Percentiles rank a stretch among this genome's conserved stretches.
Evolutionary conservation across 768 basidiomycete species (phyloP).

Genomic region (Lactifluus rugatus): DNA sequence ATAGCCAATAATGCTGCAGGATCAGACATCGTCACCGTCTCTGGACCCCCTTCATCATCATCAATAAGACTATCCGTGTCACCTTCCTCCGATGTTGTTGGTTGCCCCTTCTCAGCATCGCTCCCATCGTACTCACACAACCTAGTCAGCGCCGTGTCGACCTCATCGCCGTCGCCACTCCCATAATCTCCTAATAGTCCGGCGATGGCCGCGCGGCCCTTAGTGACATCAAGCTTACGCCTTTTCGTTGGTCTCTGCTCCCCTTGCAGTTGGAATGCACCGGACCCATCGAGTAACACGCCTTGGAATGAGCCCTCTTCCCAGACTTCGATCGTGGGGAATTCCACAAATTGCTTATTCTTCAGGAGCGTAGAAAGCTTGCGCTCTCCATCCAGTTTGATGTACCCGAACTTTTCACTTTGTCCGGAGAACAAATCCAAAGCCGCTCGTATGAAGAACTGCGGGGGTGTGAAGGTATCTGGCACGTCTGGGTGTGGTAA

Average conservation of each 20-base stretch:
- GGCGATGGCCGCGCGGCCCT: constrained; percentile 45
- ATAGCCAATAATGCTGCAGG: constrained; percentile 35
- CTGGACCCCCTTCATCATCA: constrained; percentile 28
- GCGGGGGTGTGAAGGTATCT: constrained; percentile 45
- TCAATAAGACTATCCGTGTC: constrained; percentile 21
- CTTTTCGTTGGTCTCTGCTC: constrained; percentile 40
- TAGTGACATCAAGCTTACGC: constrained; percentile 42
- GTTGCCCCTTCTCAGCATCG: constrained; percentile 22
- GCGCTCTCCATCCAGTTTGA: constrained; percentile 44
- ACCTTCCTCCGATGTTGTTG: constrained; percentile 30
- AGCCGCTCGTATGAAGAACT: constrained; percentile 49
- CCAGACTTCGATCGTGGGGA: constrained; percentile 72
- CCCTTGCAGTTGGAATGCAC: constrained; percentile 31
- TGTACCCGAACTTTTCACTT: constrained; percentile 31
- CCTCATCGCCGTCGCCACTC: constrained; percentile 35
- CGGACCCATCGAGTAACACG: constrained; percentile 46
- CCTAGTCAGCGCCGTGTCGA: constrained; percentile 22
- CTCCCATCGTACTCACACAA: constrained; percentile 44
- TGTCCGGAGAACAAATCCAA: constrained; percentile 24
- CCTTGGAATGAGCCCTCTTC: constrained; percentile 52
- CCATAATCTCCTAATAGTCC: constrained; percentile 55
- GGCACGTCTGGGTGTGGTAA: constrained; percentile 45
- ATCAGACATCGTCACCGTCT: constrained; percentile 30
- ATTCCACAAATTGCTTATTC: constrained; percentile 69
- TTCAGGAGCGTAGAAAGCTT: constrained; percentile 41